Evolutionary conservation across 441 rosid genomes (phyloP).

Genomic region (Jatropha multifida): DNA sequence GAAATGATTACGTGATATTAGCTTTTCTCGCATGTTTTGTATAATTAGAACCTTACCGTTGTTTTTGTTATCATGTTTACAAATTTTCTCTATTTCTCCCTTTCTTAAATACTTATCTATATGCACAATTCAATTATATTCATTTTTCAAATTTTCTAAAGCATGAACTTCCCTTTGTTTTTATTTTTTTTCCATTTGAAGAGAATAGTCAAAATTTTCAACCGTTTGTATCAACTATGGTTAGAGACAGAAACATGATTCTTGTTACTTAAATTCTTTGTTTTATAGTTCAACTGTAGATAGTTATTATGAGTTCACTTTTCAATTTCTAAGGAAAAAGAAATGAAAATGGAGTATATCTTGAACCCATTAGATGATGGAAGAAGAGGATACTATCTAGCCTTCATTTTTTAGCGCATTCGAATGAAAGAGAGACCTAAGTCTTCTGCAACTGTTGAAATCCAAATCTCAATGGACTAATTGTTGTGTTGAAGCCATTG

Average conservation of each 20-base stretch:
- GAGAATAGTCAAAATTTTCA: neutral
- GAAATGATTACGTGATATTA: too few relatives aligned
- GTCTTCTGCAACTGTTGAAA: too few relatives aligned
- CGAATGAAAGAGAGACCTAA: conserved; percentile 41
- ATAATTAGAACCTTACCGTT: neutral
- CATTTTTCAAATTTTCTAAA: neutral
- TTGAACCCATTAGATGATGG: conserved; percentile 83
- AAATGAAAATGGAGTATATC: conserved; percentile 89
- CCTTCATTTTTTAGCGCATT: conserved; percentile 69
- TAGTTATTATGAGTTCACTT: neutral
- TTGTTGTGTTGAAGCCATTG: too few relatives aligned
- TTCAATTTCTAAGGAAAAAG: conserved; percentile 55
- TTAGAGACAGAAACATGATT: neutral
- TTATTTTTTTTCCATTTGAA: neutral
- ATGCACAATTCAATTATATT: neutral
- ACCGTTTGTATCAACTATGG: neutral
- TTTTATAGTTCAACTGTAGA: neutral
- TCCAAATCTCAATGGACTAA: too few relatives aligned
- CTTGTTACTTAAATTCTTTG: neutral
- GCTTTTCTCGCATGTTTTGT: neutral
- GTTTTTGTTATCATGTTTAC: neutral
- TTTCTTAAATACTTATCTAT: neutral
- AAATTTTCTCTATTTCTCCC: neutral
- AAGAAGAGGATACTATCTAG: conserved; percentile 68
- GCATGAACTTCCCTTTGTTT: neutral